Evolutionary conservation across 169 alveolate genomes (phyloP).

Genomic region (Cystoisospora suis): DNA sequence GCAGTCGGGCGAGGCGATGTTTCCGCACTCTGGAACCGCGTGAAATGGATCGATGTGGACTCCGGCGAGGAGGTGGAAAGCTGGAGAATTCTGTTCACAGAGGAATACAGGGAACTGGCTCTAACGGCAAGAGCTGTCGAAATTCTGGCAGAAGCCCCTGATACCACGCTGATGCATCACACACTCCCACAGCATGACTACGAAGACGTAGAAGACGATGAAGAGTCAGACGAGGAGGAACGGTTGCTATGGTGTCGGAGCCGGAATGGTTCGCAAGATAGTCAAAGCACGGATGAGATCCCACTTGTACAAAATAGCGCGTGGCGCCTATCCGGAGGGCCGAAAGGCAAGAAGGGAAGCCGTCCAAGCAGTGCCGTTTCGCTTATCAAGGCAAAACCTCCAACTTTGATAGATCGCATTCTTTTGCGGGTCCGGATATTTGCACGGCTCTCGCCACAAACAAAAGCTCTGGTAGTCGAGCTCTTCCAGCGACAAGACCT

Average conservation of each 20-base stretch:
- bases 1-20: not conserved
- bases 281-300: not conserved
- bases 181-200: not conserved
- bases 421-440: constrained; percentile 45
- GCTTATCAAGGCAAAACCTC: too few species aligned
- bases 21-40: not conserved
- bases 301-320: not conserved
- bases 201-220: not conserved
- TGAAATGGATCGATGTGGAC: constrained; percentile 33
- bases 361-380: too few species aligned
- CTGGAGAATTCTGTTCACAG: not conserved
- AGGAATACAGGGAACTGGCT: constrained; percentile 26
- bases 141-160: constrained; percentile 16
- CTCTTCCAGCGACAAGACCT: constrained; percentile 27
- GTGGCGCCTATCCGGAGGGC: not conserved
- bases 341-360: not conserved
- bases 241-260: not conserved
- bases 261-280: not conserved
- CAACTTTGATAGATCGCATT: not conserved
- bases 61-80: constrained; percentile 40
- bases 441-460: constrained; percentile 49
- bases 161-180: not conserved
- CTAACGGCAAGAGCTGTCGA: constrained; percentile 35
- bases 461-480: constrained; percentile 27
- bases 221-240: not conserved